Percentiles rank a stretch among this genome's conserved stretches.
These are phyloP conservation scores for Pythium dissimile DNA, from an alignment of 352 stramenopile species.

Conservation along the genomic window DNA sequence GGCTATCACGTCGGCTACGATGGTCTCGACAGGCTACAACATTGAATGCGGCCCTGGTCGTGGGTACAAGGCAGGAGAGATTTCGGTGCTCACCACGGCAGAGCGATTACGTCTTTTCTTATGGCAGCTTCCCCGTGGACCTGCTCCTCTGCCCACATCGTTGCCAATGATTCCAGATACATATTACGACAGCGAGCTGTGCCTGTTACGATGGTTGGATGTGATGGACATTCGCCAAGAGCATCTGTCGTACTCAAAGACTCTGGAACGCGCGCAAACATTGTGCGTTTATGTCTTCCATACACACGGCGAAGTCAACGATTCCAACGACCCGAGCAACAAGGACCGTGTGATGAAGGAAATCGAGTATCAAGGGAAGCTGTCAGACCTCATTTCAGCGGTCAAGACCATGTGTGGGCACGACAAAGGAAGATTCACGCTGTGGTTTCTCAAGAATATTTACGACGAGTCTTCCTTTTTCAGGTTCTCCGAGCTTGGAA, in stretches of 20 bases:
- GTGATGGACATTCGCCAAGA: constrained; percentile 76
- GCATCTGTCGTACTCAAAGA: constrained; percentile 72
- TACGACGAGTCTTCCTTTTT: constrained; percentile 82
- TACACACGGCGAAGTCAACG: constrained; percentile 67
- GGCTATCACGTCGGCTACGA: constrained; percentile 21
- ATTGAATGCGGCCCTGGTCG: constrained; percentile 82
- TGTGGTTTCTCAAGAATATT: constrained; percentile 81
- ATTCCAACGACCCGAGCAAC: constrained; percentile 31
- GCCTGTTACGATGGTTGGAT: constrained; percentile 74
- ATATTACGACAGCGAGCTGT: constrained; percentile 63
- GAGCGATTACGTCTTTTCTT: constrained; percentile 78
- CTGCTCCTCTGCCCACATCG: constrained; percentile 62
- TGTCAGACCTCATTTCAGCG: constrained; percentile 75
- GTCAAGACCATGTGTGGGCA: constrained; percentile 87
- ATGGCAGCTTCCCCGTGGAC: constrained; percentile 76
- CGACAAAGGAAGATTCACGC: constrained; percentile 79
- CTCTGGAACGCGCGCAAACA: constrained; percentile 75
- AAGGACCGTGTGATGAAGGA: constrained; percentile 61
- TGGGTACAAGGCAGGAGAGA: constrained; percentile 82
- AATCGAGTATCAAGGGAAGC: constrained; percentile 80
- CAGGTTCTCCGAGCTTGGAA: constrained; percentile 76
- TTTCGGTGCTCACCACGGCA: constrained; percentile 52
- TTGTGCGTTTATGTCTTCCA: constrained; percentile 85
- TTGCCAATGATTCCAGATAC: constrained; percentile 59
- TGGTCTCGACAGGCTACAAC: constrained; percentile 81